These are phyloP conservation scores for Coemansia sp. DNA, from an alignment of 192 early-diverging fungal species.

Conservation along the genomic window DNA sequence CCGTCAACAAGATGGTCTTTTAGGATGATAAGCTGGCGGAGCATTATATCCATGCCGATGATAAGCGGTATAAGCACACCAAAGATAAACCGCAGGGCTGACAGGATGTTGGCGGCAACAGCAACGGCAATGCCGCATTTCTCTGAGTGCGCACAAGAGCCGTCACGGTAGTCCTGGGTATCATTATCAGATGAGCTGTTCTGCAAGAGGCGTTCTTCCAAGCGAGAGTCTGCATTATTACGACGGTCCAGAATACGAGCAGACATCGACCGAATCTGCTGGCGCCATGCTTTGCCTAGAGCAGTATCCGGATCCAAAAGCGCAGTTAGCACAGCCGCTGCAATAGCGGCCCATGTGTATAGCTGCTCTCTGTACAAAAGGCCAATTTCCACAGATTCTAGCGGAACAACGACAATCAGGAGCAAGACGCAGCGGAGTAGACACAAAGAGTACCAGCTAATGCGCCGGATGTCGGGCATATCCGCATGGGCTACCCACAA, in stretches of 20 bases:
- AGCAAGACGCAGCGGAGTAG: slow-evolving; percentile 38
- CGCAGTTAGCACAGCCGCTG: slow-evolving; percentile 28
- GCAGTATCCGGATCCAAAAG: slow-evolving; percentile 29
- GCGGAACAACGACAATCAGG: slow-evolving; percentile 35
- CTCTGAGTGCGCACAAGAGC: not conserved
- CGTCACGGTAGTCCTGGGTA: not conserved
- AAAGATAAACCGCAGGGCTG: slow-evolving; percentile 24
- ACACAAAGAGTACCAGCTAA: slow-evolving; percentile 43
- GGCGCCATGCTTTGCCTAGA: slow-evolving; percentile 21
- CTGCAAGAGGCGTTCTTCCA: slow-evolving; percentile 18
- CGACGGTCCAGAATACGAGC: not conserved
- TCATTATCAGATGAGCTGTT: slow-evolving; percentile 4
- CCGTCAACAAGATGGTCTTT: slow-evolving; percentile 55
- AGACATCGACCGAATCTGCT: not conserved
- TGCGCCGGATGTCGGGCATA: slow-evolving; percentile 20
- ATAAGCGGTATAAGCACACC: slow-evolving; percentile 32
- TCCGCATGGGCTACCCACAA: slow-evolving; percentile 34
- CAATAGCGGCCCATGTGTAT: slow-evolving; percentile 39
- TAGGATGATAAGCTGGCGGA: slow-evolving; percentile 44
- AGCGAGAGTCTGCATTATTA: not conserved
- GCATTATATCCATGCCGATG: slow-evolving; percentile 40
- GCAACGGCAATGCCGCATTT: not conserved
- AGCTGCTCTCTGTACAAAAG: slow-evolving; percentile 46
- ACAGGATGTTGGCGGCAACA: not conserved
- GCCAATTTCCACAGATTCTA: slow-evolving; percentile 31